Evolutionary conservation across 2,329 filamentous ascomycete genomes (phyloP).

Genomic region (Daldinia sp.): DNA sequence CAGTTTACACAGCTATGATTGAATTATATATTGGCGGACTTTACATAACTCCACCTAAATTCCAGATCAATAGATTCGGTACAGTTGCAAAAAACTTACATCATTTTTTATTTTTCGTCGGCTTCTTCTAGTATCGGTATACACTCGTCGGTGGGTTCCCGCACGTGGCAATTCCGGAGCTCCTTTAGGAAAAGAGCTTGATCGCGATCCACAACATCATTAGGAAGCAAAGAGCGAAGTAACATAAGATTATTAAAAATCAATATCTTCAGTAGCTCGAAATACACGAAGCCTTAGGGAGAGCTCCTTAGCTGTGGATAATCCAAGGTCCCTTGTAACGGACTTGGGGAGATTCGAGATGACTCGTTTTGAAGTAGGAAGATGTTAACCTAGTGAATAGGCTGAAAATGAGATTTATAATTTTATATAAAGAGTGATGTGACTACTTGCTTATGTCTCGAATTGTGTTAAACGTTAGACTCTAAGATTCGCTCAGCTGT

Average conservation of each 20-base stretch:
- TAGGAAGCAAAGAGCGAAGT: not conserved
- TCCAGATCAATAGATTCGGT: not conserved
- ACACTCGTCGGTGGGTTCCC: not conserved
- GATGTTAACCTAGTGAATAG: not conserved
- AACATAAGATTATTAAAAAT: not conserved
- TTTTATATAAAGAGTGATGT: not conserved
- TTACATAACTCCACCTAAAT: not conserved
- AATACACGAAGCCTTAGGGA: not conserved
- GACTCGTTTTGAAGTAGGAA: not conserved
- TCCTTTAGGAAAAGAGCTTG: not conserved
- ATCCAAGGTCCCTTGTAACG: not conserved
- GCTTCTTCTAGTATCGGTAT: not conserved
- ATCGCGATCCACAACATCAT: not conserved
- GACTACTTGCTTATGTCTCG: not conserved
- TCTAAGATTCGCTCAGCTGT: not conserved
- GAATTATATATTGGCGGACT: not conserved
- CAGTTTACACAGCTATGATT: not conserved
- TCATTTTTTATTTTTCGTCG: not conserved
- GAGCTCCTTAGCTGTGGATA: not conserved
- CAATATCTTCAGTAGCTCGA: not conserved
- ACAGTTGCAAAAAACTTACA: not conserved
- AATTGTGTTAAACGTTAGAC: not conserved
- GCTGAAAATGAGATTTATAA: not conserved
- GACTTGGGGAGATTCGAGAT: slow-evolving; percentile 1
- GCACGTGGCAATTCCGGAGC: not conserved